Percentiles rank a stretch among this genome's conserved stretches.
phyloP scores from a whole-genome alignment of 495 filamentous ascomycete genomes.

The Pyrenula massariospora region DNA sequence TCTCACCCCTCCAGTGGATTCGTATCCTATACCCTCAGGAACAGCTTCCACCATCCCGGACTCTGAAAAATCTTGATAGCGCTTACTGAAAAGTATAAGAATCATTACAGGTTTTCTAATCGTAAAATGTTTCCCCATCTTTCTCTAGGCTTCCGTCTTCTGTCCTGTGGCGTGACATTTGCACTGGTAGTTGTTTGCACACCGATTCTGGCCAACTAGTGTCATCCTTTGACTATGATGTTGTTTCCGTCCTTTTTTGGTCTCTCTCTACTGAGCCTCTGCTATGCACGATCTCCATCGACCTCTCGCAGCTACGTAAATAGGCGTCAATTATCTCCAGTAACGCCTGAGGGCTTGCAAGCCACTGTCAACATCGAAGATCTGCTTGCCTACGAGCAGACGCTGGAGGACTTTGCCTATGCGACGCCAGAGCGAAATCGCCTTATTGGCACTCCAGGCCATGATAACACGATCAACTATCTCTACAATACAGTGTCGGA shows the following conservation, averaged over 20 bases:
- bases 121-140: too few species aligned
- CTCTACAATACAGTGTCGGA: constrained; percentile 23
- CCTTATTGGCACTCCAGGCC: constrained; percentile 47
- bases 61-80: too few species aligned
- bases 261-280: background rate
- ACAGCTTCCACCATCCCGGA: too few species aligned
- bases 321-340: background rate
- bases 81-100: too few species aligned
- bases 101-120: too few species aligned
- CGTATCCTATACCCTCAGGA: too few species aligned
- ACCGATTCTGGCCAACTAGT: too few species aligned
- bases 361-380: constrained; percentile 13
- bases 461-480: constrained; percentile 53
- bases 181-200: too few species aligned
- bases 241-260: background rate
- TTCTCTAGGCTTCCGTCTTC: too few species aligned
- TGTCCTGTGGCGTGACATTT: too few species aligned
- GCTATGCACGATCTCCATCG: background rate
- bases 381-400: constrained; percentile 24
- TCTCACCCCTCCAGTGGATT: too few species aligned
- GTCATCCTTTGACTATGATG: too few species aligned
- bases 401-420: constrained; percentile 35
- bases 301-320: background rate
- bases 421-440: constrained; percentile 35
- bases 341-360: constrained; percentile 4